Base-by-base conservation (phyloP, 2,329 filamentous ascomycete species). In the Botrytis aclada region DNA sequence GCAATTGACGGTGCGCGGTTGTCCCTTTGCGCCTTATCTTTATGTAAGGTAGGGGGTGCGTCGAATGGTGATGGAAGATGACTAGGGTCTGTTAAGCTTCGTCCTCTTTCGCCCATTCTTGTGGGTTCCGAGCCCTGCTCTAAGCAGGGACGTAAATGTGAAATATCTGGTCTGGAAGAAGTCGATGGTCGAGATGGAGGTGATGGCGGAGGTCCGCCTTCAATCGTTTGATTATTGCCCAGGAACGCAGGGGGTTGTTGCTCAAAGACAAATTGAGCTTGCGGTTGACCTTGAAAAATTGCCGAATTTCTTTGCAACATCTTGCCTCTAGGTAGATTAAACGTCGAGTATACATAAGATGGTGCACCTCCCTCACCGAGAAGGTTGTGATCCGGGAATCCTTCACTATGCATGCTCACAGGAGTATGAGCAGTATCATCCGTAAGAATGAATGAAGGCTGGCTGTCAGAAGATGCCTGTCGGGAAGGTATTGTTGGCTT, bases 281-380 rank as follows among this genome's bases (percentile, higher is more conserved):
- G 84, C 0, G 85, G 83, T 41, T 86, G 83, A 25, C 83, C 82
- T 18, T 86, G 84, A 73, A 89, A 87, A 20, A 89, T 84, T 20
- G 86, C 75, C 2, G 91, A 91, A 56, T 89, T 86, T 73, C 94
- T 87, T 74, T 97, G 91, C 10, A 97, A 83, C 47, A 88, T 87
- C 80, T 96, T 93, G 22, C 95, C 95, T 74, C 95, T 89, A 1
- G 96, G 95, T 43, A 98, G 85, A 1, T 88, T 85, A 79, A 94
- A 97, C 74, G 93, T 97, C 12, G 94, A 91, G 81, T 98, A 96
- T 25, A 93, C 92, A 80, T 97, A 97, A 0, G 94, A 93, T 0
- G 92, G 87, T 4, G 89, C 88, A 1, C 86, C 86, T 61, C 81
- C 82, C 8, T 88, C 88, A 61, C 81, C 78, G 29, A 58, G 32